These are phyloP conservation scores for Cyberlindnera misumaiensis DNA, from an alignment of 805 yeast genomes.

Conservation along the genomic window DNA sequence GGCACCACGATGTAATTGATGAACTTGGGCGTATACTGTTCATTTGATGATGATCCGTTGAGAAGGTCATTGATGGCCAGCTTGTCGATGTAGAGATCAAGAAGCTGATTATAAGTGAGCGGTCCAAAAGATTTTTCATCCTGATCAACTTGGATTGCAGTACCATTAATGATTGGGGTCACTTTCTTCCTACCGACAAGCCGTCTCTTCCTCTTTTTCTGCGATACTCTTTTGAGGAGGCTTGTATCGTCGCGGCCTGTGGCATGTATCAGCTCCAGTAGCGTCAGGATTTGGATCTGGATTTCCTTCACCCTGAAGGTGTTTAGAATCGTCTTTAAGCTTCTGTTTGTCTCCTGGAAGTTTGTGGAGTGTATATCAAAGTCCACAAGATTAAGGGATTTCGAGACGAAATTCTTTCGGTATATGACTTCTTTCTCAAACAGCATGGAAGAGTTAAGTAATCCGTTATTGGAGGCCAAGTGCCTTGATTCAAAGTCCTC, in stretches of 20 bases:
- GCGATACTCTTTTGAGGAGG: constrained; percentile 23
- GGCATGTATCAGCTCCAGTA: constrained; percentile 37
- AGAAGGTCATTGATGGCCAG: constrained; percentile 49
- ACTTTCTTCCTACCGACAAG: constrained; percentile 26
- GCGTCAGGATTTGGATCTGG: constrained; percentile 43
- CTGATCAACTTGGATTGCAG: constrained; percentile 25
- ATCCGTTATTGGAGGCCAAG: constrained; percentile 21
- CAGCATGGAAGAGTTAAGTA: constrained; percentile 19
- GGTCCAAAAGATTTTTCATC: not conserved
- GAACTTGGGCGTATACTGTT: constrained; percentile 30
- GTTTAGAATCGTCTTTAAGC: constrained; percentile 25
- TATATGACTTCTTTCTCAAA: constrained; percentile 24
- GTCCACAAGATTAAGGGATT: constrained; percentile 20
- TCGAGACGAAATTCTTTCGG: constrained; percentile 23
- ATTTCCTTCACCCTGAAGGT: constrained; percentile 49
- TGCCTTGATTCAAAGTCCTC: constrained; percentile 39
- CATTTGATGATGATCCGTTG: constrained; percentile 6
- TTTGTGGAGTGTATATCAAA: constrained; percentile 19
- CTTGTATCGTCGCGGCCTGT: constrained; percentile 30
- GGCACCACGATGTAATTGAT: constrained; percentile 48
- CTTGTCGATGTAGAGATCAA: constrained; percentile 45
- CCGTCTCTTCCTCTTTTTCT: constrained; percentile 11
- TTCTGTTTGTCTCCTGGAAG: constrained; percentile 23
- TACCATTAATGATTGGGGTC: constrained; percentile 34
- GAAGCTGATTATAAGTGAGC: constrained; percentile 24